Evolutionary conservation across 2,329 filamentous ascomycete genomes (phyloP), one percentile per base, ranked within the genome.

Genomic region (Tolypocladium paradoxum): DNA sequence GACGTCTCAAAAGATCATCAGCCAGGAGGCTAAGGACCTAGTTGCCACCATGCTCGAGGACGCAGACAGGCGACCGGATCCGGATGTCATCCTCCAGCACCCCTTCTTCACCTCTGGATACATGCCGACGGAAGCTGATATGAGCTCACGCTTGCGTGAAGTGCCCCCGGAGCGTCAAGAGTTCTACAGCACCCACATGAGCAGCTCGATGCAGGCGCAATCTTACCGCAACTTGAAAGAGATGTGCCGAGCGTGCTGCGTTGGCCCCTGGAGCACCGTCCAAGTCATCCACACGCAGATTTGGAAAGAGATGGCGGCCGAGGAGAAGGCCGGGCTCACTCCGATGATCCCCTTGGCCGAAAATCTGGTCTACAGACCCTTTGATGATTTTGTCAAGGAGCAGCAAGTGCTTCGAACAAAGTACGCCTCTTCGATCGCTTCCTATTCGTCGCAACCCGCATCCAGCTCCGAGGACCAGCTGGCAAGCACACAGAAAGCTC

Each of bases 31-130:
- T 52, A 87, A 90, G 68, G 85, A 90, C 60, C 76, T 92, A 29
- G 89, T 93, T 20, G 84, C 87, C 22, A 81, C 78, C 29, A 82
- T 93, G 71, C 76, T 93, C 27, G 81, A 88, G 58, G 84, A 89
- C 54, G 86, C 90, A 50, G 84, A 90, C 62, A 75, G 81, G 61
- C 79, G 88, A 56, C 88, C 88, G 2, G 82, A 84, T 50, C 87
- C 88, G 1, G 89, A 93, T 63, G 75, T 77, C 48, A 91, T 93
- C 61, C 84, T 92, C 40, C 82, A 87, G 59, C 88, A 93, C 64
- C 75, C 82, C 6, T 93, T 92, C 68, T 93, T 93, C 73, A 82
- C 80, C 51, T 78, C 84, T 33, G 87, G 87, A 16, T 90, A 85
- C 67, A 82, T 92, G 67, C 89, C 88, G 8, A 68, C 71, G 11